Percentiles rank a stretch among this genome's conserved stretches.
phyloP scores from a whole-genome alignment of 306 rosid species.

The Geum urbanum region DNA sequence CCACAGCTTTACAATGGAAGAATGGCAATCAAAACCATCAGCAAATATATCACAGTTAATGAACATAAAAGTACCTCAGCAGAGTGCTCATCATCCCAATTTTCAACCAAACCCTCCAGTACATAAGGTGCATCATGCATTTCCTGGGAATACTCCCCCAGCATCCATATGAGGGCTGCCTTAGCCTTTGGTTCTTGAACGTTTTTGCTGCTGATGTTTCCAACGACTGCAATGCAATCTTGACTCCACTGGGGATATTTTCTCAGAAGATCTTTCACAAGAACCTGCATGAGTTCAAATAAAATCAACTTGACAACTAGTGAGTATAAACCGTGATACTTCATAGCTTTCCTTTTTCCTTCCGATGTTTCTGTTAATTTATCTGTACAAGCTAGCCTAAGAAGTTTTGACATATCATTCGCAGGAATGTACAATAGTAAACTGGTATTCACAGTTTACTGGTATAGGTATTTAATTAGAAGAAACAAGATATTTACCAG shows the following conservation, averaged over 20 bases:
- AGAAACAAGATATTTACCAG: slow-evolving; percentile 53
- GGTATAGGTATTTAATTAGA: background rate
- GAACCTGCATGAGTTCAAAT: slow-evolving; percentile 61
- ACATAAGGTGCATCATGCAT: slow-evolving; percentile 96
- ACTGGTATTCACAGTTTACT: slow-evolving; percentile 18
- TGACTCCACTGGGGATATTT: slow-evolving; percentile 99
- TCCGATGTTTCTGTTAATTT: background rate
- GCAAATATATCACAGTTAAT: background rate
- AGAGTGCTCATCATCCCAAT: slow-evolving; percentile 96
- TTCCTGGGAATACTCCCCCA: slow-evolving; percentile 97
- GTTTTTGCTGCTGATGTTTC: slow-evolving; percentile 95
- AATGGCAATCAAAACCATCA: background rate
- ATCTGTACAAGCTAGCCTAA: background rate
- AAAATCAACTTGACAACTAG: slow-evolving; percentile 20
- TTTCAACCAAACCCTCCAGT: slow-evolving; percentile 79
- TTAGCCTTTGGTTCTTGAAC: slow-evolving; percentile 98
- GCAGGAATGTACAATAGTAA: slow-evolving; percentile 10
- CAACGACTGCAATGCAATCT: slow-evolving; percentile 99
- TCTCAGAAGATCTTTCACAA: slow-evolving; percentile 91
- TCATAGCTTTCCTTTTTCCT: background rate
- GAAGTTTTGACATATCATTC: slow-evolving; percentile 11
- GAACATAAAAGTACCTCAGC: slow-evolving; percentile 53
- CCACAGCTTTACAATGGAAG: background rate
- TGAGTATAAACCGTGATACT: slow-evolving; percentile 12
- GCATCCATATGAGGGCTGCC: slow-evolving; percentile 99